phyloP scores from a whole-genome alignment of 768 basidiomycete species.

The Paxillus involutus region DNA sequence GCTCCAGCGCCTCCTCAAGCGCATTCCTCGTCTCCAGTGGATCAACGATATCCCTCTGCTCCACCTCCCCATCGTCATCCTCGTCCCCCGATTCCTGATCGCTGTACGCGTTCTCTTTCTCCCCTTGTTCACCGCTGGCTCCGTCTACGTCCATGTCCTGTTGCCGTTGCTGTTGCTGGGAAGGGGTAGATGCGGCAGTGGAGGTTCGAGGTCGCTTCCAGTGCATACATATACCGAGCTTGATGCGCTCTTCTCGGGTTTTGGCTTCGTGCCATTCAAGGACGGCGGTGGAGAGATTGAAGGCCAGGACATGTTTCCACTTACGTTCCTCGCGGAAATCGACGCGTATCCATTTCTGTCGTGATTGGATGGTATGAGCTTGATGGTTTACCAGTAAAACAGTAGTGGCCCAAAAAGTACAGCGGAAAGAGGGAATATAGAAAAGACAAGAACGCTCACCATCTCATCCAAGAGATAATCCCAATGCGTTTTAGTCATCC shows the following conservation, averaged over 20 bases:
- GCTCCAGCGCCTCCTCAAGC: slow-evolving; percentile 61
- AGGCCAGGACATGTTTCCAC: slow-evolving; percentile 89
- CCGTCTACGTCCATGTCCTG: slow-evolving; percentile 34
- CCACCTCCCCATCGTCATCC: slow-evolving; percentile 59
- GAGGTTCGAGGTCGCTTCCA: slow-evolving; percentile 54
- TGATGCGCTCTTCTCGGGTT: slow-evolving; percentile 60
- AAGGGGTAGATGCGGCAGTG: slow-evolving; percentile 6
- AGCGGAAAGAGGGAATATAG: background rate
- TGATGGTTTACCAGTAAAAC: background rate
- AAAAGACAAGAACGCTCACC: slow-evolving; percentile 46
- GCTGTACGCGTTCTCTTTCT: slow-evolving; percentile 24
- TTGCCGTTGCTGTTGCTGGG: slow-evolving; percentile 33
- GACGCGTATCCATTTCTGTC: slow-evolving; percentile 92
- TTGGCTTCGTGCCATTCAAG: slow-evolving; percentile 85
- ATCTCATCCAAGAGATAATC: slow-evolving; percentile 97
- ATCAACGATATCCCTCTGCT: slow-evolving; percentile 56
- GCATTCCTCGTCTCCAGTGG: slow-evolving; percentile 51
- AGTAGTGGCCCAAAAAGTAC: background rate
- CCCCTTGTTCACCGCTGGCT: slow-evolving; percentile 15
- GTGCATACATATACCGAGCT: slow-evolving; percentile 64
- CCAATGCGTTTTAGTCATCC: slow-evolving; percentile 83
- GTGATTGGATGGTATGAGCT: slow-evolving; percentile 12
- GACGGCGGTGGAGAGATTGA: slow-evolving; percentile 77
- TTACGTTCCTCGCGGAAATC: slow-evolving; percentile 93
- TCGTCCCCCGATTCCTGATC: slow-evolving; percentile 52